Conservation (phyloP, 2,329 filamentous ascomycete genomes). For the Aspergillus novoparasiticus region DNA sequence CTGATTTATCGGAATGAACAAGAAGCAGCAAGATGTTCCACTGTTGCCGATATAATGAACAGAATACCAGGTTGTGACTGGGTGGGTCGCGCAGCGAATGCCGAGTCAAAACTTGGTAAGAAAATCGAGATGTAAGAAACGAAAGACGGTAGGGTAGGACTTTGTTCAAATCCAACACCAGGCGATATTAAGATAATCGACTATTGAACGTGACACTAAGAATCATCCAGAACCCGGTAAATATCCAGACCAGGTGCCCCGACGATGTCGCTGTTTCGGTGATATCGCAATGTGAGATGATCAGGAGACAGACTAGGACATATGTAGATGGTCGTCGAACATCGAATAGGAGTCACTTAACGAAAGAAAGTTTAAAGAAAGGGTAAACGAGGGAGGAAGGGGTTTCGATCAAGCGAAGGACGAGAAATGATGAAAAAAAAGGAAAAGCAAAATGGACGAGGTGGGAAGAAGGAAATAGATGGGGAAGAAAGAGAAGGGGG, state of each 20-base stretch:
- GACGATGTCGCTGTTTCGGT: neutral
- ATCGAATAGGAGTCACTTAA: slow-evolving; percentile 18
- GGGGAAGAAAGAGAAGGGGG: slow-evolving; percentile 11
- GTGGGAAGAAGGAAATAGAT: slow-evolving; percentile 14
- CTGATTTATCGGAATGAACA: neutral
- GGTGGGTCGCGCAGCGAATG: slow-evolving; percentile 13
- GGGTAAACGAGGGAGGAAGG: slow-evolving; percentile 11
- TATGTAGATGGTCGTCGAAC: slow-evolving; percentile 5
- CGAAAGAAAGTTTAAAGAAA: slow-evolving; percentile 10
- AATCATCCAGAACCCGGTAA: slow-evolving; percentile 12
- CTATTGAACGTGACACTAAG: neutral
- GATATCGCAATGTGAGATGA: slow-evolving; percentile 2
- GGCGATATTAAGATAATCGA: slow-evolving; percentile 3
- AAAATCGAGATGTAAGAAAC: slow-evolving; percentile 11
- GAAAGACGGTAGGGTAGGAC: slow-evolving; percentile 12
- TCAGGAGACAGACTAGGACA: neutral
- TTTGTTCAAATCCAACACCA: slow-evolving; percentile 6
- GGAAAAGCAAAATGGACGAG: slow-evolving; percentile 9
- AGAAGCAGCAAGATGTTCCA: neutral
- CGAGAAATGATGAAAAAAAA: slow-evolving; percentile 12
- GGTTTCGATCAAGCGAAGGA: slow-evolving; percentile 9
- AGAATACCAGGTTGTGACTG: neutral
- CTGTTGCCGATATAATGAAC: neutral
- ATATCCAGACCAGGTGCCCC: slow-evolving; percentile 3
- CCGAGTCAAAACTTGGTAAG: slow-evolving; percentile 2